Base-by-base conservation (phyloP, 352 stramenopile genomes). In the Phytophthora podocarpi region DNA sequence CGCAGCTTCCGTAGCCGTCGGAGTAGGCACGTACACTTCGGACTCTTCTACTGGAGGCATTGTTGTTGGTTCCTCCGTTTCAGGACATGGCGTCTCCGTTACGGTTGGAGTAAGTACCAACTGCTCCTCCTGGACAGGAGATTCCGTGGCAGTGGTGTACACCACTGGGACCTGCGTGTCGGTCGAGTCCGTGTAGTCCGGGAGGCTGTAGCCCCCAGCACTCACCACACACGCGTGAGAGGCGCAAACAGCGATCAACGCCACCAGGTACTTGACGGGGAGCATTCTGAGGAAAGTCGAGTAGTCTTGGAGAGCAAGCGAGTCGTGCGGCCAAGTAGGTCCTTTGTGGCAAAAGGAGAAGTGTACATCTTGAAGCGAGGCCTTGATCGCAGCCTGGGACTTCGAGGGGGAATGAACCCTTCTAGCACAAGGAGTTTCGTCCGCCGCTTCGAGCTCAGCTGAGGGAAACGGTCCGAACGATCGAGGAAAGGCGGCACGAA, bases 311-410 rank as follows among this genome's bases (percentile, higher is more conserved):
- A 47, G 13, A 59, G 47, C 40, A 39, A 55, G 23, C 23, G 31
- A 43, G 28, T 31, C 39, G 34, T 21, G 27, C 15, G 20, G 20
- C 52, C 57, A 53, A 56, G 64, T 64, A 36, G 12, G 42, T 67
- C 63, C 60, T 70, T 67, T 41, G 45, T 21, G 40, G 60, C 32
- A 59, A 74, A 71, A 74, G 61, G 50, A 64, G 30, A 60, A 74
- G 53, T 74, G 66, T 23, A 47, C 8, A 50, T 11, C 42, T 48
- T 2, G 20, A 48, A 26, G 21, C 32, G 13, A 36, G n/a, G n/a
- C n/a, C n/a, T n/a, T n/a, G n/a, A n/a, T n/a, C n/a, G n/a, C n/a
- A n/a, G n/a, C n/a, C n/a, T n/a, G n/a, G n/a, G n/a, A n/a, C n/a
- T n/a, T n/a, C n/a, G 4, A 47, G 8, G 18, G 27, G 24, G 28